Base-by-base conservation (phyloP, 108 stramenopile species). In the Cyclotella kingstonii region DNA sequence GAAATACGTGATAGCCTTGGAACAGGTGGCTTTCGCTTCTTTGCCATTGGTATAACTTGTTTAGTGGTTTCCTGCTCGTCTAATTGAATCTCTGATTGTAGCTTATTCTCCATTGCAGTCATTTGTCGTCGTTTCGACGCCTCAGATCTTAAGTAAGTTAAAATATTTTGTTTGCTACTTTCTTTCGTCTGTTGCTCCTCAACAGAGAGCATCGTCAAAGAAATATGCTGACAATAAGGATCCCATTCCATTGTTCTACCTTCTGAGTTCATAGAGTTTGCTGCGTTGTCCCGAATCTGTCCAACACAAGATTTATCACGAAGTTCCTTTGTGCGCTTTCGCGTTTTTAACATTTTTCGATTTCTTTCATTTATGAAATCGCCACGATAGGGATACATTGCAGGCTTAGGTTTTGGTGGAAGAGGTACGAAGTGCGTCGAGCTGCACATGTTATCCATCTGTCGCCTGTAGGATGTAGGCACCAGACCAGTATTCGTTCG, bases 351-450 rank as follows among this genome's bases (percentile, higher is more conserved):
- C 9, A 27, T 23, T 21, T 50, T 50, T 50, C 49, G 3, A 50
- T 50, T 50, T 11, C 49, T 27, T 29, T n/a, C 49, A 50, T 50
- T 50, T 26, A 50, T 15, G 31, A 30, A 50, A 50, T 50, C 49
- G 10, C 49, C 49, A 11, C 49, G 49, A 30, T 50, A 50, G 26
- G 27, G 33, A 38, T 54, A 54, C 53, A 54, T 54, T 19, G 22
- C 36, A 11, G 53, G 53, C 15, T 35, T 35, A 23, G 53, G 53
- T 21, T 54, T 34, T 19, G 14, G 14, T 18, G 53, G 53, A 3
- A 54, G 53, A 5, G 5, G 17, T 4, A 17, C 14, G 29, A 14
- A 30, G 4, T 30, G 17, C 11, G 18, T 27, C 18, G 53, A 4
- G 5, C 12, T 38, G 17, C 53, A 38, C 28, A 50, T 29, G 22